Conservation (phyloP, 768 basidiomycete species). For the Russula sp. region DNA sequence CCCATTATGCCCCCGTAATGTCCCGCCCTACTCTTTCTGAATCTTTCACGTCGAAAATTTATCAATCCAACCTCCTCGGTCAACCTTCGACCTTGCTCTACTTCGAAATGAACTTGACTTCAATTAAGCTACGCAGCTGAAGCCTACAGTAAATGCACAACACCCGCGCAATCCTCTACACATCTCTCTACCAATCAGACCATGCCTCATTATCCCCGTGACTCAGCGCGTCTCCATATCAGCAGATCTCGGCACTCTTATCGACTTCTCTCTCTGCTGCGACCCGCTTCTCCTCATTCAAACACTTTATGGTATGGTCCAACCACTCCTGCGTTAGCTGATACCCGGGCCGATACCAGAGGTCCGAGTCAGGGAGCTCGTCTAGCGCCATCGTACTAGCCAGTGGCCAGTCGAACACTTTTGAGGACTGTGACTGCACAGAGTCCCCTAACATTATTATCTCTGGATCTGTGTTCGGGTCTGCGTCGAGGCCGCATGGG, state of each 20-base stretch:
- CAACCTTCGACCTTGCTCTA: background rate
- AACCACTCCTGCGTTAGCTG: constrained; percentile 25
- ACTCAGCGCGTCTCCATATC: background rate
- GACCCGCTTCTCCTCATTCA: background rate
- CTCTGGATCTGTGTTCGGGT: background rate
- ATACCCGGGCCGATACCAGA: constrained; percentile 7
- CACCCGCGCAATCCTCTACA: background rate
- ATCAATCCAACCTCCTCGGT: background rate
- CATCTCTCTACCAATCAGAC: background rate
- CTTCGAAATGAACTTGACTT: background rate
- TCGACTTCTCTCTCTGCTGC: background rate
- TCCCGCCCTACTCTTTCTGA: background rate
- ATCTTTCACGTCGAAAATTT: background rate
- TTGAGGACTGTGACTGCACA: background rate
- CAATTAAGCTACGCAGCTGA: background rate
- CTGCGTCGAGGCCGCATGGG: background rate
- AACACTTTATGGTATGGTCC: background rate
- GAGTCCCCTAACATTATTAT: background rate
- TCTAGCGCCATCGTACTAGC: constrained; percentile 3
- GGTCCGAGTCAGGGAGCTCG: constrained; percentile 13
- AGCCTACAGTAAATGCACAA: background rate
- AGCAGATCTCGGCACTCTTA: background rate
- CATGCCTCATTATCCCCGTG: background rate
- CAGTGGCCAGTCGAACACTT: constrained; percentile 1
- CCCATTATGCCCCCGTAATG: too few relatives aligned